A percentile compares a stretch with the other conserved stretches of the same genome.
phyloP scores from a whole-genome alignment of 345 rosid genomes.

The Hibiscus syriacus region DNA sequence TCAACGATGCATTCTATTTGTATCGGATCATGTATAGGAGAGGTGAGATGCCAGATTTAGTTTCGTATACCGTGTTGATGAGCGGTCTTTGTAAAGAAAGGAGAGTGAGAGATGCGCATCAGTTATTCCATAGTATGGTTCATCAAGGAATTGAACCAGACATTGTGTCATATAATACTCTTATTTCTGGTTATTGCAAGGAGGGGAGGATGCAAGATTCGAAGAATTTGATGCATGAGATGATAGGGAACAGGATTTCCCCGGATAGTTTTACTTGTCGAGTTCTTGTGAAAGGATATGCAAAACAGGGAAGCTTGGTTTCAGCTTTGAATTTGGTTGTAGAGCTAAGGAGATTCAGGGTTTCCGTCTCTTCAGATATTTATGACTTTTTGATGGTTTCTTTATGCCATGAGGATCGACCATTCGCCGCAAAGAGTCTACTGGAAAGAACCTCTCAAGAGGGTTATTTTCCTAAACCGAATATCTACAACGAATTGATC shows the following conservation, averaged over 20 bases:
- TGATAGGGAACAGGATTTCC: slow-evolving; percentile 54
- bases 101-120: slow-evolving; percentile 70
- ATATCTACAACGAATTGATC: slow-evolving; percentile 39
- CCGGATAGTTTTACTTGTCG: slow-evolving; percentile 58
- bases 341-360: slow-evolving; percentile 52
- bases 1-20: slow-evolving; percentile 72
- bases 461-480: slow-evolving; percentile 36
- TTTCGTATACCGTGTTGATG: slow-evolving; percentile 66
- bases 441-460: slow-evolving; percentile 34
- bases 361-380: slow-evolving; percentile 38
- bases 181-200: slow-evolving; percentile 66
- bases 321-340: slow-evolving; percentile 72
- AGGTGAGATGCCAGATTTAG: slow-evolving; percentile 69
- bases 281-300: slow-evolving; percentile 51
- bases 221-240: slow-evolving; percentile 47
- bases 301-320: slow-evolving; percentile 42
- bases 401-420: slow-evolving; percentile 56
- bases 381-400: slow-evolving; percentile 43
- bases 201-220: slow-evolving; percentile 60
- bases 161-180: slow-evolving; percentile 59
- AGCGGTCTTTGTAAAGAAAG: slow-evolving; percentile 81
- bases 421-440: slow-evolving; percentile 81
- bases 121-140: slow-evolving; percentile 64
- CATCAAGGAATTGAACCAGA: slow-evolving; percentile 63
- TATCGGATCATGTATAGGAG: slow-evolving; percentile 72